phyloP scores from a whole-genome alignment of 345 rosid genomes.

The Hevea brasiliensis region DNA sequence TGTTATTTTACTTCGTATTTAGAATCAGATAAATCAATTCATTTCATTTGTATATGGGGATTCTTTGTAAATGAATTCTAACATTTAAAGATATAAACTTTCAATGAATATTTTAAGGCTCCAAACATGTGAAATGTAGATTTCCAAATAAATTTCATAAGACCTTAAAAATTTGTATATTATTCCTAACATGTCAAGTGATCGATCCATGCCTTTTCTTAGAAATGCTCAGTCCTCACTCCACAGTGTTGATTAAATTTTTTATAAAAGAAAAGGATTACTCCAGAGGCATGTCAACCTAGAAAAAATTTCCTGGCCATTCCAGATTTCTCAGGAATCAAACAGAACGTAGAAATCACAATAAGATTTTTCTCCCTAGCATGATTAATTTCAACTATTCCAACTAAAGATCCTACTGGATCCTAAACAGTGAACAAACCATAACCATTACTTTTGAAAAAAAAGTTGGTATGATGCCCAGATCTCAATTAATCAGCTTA shows the following conservation, averaged over 20 bases:
- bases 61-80: too few species aligned
- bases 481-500: neutral
- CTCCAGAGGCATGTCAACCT: conserved; percentile 20
- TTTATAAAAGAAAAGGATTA: neutral
- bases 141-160: too few species aligned
- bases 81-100: too few species aligned
- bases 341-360: conserved; percentile 11
- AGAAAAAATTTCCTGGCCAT: conserved; percentile 3
- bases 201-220: too few species aligned
- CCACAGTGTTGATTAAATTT: neutral
- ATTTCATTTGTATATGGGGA: too few species aligned
- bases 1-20: too few species aligned
- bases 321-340: neutral
- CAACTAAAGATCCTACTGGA: neutral
- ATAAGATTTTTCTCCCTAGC: neutral
- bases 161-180: too few species aligned
- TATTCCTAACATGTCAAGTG: too few species aligned
- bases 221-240: too few species aligned
- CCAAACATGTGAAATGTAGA: too few species aligned
- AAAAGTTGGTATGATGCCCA: neutral
- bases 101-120: too few species aligned
- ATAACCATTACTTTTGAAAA: neutral
- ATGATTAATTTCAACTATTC: neutral
- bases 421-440: neutral
- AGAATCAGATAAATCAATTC: too few species aligned